Percentiles rank a stretch among this genome's conserved stretches.
Evolutionary conservation across 225 moss, liverwort and hornwort species (phyloP).

Genomic region (Pseudoscleropodium purum): DNA sequence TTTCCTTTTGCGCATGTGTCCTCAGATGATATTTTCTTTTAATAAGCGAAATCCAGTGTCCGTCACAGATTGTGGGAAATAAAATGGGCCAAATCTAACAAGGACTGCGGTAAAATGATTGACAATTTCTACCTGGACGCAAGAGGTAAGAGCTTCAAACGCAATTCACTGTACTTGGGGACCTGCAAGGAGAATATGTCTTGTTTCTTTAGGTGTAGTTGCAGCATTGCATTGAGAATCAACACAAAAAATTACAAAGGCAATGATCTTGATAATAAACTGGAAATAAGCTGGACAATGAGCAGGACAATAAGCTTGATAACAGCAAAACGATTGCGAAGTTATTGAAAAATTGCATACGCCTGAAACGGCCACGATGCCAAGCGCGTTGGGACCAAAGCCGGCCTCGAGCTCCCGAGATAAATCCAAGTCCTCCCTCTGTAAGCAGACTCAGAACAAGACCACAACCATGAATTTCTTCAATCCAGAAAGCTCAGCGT

Average conservation of each 20-base stretch:
- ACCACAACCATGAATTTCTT: background rate
- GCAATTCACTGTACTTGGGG: constrained; percentile 59
- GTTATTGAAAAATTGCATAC: constrained; percentile 18
- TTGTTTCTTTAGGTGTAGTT: background rate
- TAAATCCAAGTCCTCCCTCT: constrained; percentile 59
- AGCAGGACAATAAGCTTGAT: background rate
- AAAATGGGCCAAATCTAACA: too few relatives aligned
- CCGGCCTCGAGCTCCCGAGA: constrained; percentile 58
- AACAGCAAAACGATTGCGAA: background rate
- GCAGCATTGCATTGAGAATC: background rate
- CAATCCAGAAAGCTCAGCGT: background rate
- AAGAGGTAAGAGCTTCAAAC: constrained; percentile 66
- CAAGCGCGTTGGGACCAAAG: constrained; percentile 69
- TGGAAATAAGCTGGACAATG: background rate
- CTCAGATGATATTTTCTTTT: background rate
- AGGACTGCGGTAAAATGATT: background rate
- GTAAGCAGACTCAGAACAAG: background rate
- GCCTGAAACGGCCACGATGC: constrained; percentile 74
- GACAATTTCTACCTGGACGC: constrained; percentile 53
- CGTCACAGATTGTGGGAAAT: background rate
- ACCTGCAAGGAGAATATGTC: constrained; percentile 44
- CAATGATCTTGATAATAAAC: background rate
- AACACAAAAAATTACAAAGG: background rate
- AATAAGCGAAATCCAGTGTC: background rate
- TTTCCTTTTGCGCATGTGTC: background rate